phyloP scores from a whole-genome alignment of 2,329 filamentous ascomycete genomes.

The Claviceps sp. region DNA sequence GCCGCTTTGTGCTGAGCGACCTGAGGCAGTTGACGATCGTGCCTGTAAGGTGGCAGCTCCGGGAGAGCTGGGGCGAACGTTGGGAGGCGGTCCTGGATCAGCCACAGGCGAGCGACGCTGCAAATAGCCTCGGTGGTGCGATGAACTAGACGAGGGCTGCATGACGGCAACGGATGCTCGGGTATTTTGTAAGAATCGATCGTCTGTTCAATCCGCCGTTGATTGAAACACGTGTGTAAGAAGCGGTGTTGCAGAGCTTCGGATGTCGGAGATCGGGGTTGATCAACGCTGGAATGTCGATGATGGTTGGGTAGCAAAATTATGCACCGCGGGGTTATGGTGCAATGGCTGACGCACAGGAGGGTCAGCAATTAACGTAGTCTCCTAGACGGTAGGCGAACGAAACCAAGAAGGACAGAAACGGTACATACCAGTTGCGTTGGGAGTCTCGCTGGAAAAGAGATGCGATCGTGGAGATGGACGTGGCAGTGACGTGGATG shows the following conservation, averaged over 20 bases:
- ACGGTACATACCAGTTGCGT: background rate
- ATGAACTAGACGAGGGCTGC: constrained; percentile 33
- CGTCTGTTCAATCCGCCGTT: background rate
- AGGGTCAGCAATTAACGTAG: background rate
- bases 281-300: background rate
- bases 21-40: constrained; percentile 53
- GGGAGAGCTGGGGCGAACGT: constrained; percentile 48
- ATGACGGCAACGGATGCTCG: constrained; percentile 18
- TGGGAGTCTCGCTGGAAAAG: background rate
- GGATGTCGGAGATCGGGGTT: background rate
- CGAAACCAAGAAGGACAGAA: background rate
- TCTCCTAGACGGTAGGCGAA: no score
- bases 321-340: background rate
- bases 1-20: constrained; percentile 39
- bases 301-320: constrained; percentile 4
- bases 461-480: background rate
- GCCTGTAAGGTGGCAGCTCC: constrained; percentile 40
- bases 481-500: background rate
- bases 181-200: background rate
- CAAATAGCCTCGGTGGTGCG: constrained; percentile 37
- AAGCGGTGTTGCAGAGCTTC: background rate
- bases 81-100: constrained; percentile 44
- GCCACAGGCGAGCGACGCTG: constrained; percentile 51
- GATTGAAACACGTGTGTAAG: background rate
- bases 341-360: background rate